A percentile compares a stretch with the other conserved stretches of the same genome.
Conservation (phyloP, 2,329 filamentous ascomycete species). For the Aschersonia sp. region DNA sequence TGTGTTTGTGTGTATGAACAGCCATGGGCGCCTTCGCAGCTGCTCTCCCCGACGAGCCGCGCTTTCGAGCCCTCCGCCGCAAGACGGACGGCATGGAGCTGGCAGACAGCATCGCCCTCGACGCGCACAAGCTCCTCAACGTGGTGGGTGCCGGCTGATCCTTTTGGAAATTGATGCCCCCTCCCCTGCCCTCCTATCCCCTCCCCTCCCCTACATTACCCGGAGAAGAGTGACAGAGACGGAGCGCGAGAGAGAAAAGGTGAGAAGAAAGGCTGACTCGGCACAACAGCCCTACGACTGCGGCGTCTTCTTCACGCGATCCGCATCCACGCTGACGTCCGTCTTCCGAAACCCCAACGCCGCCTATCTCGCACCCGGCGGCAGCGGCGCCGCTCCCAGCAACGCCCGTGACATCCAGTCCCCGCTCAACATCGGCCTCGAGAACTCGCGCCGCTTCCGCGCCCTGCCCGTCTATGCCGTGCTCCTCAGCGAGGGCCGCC, state of each 20-base stretch:
- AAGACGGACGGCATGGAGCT: conserved; percentile 55
- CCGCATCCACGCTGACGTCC: conserved; percentile 37
- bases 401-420: conserved; percentile 42
- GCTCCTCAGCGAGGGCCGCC: conserved; percentile 56
- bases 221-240: too few species aligned
- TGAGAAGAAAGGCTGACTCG: too few species aligned
- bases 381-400: conserved; percentile 8
- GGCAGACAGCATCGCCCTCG: conserved; percentile 75
- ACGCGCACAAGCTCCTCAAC: conserved; percentile 86
- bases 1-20: neutral
- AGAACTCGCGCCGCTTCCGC: conserved; percentile 83
- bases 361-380: conserved; percentile 50
- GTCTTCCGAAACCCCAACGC: conserved; percentile 79
- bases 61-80: conserved; percentile 39
- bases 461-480: conserved; percentile 81
- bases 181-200: neutral
- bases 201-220: neutral
- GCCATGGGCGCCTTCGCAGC: conserved; percentile 63
- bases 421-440: conserved; percentile 73
- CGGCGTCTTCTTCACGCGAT: conserved; percentile 72
- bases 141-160: conserved; percentile 37
- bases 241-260: too few species aligned
- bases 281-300: conserved; percentile 60
- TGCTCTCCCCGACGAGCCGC: conserved; percentile 38
- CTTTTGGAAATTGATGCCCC: neutral